These are phyloP conservation scores for Aechmea fasciata DNA, from an alignment of 176 grass and related monocot species.

Conservation along the genomic window DNA sequence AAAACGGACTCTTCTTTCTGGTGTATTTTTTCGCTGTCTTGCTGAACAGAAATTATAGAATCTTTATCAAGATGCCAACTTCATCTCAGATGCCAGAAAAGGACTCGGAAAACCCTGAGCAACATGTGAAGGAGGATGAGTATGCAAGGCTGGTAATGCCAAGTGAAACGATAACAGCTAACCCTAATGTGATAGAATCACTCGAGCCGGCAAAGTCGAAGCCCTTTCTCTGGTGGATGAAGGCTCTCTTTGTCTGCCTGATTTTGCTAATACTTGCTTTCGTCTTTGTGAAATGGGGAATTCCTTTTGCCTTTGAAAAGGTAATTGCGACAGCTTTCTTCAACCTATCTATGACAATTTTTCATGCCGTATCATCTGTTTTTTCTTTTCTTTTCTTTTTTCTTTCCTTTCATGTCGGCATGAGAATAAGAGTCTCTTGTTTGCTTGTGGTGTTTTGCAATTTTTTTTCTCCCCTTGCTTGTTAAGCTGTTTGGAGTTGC, in stretches of 20 bases:
- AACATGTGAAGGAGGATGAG: conserved; percentile 28
- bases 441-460: no score
- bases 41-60: conserved; percentile 4
- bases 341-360: background rate
- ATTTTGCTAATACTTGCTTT: conserved; percentile 30
- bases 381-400: background rate
- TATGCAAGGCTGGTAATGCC: conserved; percentile 21
- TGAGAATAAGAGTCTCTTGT: no score
- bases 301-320: conserved; percentile 85
- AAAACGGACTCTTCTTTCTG: no score
- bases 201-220: conserved; percentile 10
- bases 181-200: conserved; percentile 12
- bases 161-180: conserved; percentile 7
- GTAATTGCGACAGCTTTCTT: conserved; percentile 14
- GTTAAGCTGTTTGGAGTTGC: no score
- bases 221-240: conserved; percentile 41
- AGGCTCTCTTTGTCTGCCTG: conserved; percentile 28
- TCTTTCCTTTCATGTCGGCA: no score
- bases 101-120: conserved; percentile 24
- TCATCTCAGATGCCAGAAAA: conserved; percentile 23
- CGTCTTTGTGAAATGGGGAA: conserved; percentile 58
- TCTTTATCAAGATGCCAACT: conserved; percentile 9
- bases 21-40: background rate
- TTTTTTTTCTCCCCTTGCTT: no score
- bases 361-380: background rate